Evolutionary conservation across 2,329 filamentous ascomycete genomes (phyloP), one percentile per base, ranked within the genome.

Genomic region (Cladorrhinum sp.): DNA sequence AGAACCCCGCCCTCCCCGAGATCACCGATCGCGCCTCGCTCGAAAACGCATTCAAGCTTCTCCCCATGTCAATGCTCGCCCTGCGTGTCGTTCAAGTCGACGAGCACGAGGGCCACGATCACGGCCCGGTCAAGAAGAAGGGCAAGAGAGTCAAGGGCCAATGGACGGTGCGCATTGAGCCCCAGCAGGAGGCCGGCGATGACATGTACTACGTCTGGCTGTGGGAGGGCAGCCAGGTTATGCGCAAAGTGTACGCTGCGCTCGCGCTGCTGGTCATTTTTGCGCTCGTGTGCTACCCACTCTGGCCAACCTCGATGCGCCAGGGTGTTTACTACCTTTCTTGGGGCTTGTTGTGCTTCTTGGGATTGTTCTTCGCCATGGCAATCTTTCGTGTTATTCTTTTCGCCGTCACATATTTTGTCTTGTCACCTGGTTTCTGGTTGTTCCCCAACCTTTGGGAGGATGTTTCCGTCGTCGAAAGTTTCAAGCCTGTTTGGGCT

Each of bases 401-500:
- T 25, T 99, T 99, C 80, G 89, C 91, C 73, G 77, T 96, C 73
- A 98, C 95, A 22, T 92, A 96, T 76, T 96, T 98, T 72, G 81
- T 83, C 16, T 81, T 86, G 0, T 80, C 93, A 2, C 95, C 95
- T 2, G 95, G 95, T 69, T 81, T 99, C n/a, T 99, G 95, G 95
- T 82, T 99, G 50, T 99, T 93, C 78, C 95, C 95, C 53, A 99
- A 99, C 73, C 79, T 99, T 20, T 99, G 97, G 80, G 95, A 99
- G 75, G 95, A 99, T 73, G 95, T 99, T 25, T 96, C 93, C 7
- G 98, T 99, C 78, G 89, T 99, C 76, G 95, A 99, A 74, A 96
- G 91, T 71, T 99, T 99, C 83, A 89, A 89, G 72, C 95, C 95
- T 20, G 78, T 96, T 5, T 99, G 95, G 93, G 95, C 92, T 62